Conservation (phyloP, 2,329 filamentous ascomycete genomes). For the Fusarium albosuccineum region DNA sequence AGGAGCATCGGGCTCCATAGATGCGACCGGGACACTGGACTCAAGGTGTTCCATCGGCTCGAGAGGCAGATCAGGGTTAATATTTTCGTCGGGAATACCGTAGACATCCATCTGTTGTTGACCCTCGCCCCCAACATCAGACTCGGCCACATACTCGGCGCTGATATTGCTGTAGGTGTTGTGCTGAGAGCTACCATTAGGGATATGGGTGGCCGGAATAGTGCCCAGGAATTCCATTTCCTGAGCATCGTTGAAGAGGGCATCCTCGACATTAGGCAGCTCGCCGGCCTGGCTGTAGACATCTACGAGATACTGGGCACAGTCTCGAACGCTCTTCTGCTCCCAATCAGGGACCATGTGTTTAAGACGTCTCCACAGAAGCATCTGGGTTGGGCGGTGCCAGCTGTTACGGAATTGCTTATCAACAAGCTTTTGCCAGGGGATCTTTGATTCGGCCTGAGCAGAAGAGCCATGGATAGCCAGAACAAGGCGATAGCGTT, state of each 20-base stretch:
- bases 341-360: conserved; percentile 51
- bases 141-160: conserved; percentile 48
- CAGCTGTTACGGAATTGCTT: conserved; percentile 56
- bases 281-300: conserved; percentile 51
- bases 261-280: conserved; percentile 51
- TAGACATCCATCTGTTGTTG: conserved; percentile 28
- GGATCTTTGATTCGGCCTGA: conserved; percentile 60
- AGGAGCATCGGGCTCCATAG: conserved; percentile 28
- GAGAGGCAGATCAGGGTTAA: conserved; percentile 42
- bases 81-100: conserved; percentile 39
- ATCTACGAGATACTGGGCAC: conserved; percentile 52
- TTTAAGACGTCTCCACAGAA: conserved; percentile 57
- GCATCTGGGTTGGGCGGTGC: conserved; percentile 53
- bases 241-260: conserved; percentile 48
- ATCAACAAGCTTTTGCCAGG: conserved; percentile 62
- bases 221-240: conserved; percentile 50
- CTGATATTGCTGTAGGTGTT: conserved; percentile 37
- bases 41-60: conserved; percentile 49
- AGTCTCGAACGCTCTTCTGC: conserved; percentile 50
- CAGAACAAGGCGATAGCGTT: conserved; percentile 60
- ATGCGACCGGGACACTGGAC: conserved; percentile 23
- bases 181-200: conserved; percentile 18
- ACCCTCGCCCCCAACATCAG: conserved; percentile 45
- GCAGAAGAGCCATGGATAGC: conserved; percentile 59
- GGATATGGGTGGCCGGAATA: conserved; percentile 30